Percentiles rank a stretch among this genome's conserved stretches.
Conservation (phyloP, 495 filamentous ascomycete species). For the Schizothecium vesticola region DNA sequence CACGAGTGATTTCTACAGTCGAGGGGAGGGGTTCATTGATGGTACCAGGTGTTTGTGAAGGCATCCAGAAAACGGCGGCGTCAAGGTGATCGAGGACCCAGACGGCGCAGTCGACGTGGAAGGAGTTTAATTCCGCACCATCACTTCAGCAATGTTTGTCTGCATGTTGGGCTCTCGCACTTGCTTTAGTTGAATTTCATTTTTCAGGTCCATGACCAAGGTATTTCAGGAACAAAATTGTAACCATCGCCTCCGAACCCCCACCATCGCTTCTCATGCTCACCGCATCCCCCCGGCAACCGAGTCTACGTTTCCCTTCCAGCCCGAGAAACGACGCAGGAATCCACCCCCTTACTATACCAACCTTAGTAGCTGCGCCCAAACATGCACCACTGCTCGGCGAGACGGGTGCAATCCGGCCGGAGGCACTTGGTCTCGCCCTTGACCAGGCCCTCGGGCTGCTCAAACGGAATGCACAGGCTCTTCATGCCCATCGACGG, state of each 20-base stretch:
- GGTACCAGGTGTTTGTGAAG: no score
- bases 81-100: no score
- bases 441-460: constrained; percentile 70
- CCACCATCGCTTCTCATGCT: background rate
- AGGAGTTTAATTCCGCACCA: no score
- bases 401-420: constrained; percentile 68
- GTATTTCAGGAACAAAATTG: background rate
- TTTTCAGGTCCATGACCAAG: background rate
- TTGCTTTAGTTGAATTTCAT: background rate
- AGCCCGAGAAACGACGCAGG: background rate
- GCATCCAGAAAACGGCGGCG: no score
- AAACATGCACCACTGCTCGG: constrained; percentile 84
- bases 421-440: constrained; percentile 86
- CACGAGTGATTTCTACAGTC: no score
- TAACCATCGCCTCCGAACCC: background rate
- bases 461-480: constrained; percentile 95
- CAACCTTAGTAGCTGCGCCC: constrained; percentile 55
- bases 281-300: background rate
- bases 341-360: background rate
- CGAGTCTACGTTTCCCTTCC: background rate
- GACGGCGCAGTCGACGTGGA: no score
- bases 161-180: background rate
- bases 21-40: no score
- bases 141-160: background rate
- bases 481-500: constrained; percentile 97